phyloP scores from a whole-genome alignment of 768 basidiomycete species.

The Tylopilus balloui region DNA sequence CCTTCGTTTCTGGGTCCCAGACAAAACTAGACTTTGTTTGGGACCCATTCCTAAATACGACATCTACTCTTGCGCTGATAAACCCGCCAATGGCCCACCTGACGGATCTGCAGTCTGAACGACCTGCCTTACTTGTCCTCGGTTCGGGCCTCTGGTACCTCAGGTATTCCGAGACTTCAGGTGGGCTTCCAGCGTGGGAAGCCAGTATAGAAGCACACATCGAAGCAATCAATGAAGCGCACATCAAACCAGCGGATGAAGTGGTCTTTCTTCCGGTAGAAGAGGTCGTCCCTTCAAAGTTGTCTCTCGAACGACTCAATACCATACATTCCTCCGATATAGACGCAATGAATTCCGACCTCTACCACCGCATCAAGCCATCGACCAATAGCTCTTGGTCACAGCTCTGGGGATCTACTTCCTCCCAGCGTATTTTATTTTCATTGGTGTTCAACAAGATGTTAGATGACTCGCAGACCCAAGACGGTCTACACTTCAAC shows the following conservation, averaged over 20 bases:
- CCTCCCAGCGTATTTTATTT: conserved; percentile 45
- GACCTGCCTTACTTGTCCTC: conserved; percentile 69
- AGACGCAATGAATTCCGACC: conserved; percentile 87
- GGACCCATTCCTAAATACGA: conserved; percentile 85
- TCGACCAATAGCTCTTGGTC: conserved; percentile 28
- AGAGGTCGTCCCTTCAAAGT: conserved; percentile 59
- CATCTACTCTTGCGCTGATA: conserved; percentile 48
- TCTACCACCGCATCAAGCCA: conserved; percentile 61
- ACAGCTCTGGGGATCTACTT: conserved; percentile 21
- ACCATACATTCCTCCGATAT: conserved; percentile 77
- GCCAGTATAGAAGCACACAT: conserved; percentile 66
- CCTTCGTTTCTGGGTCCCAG: conserved; percentile 41
- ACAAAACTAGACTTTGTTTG: conserved; percentile 61
- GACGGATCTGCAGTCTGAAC: conserved; percentile 13
- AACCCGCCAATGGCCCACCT: conserved; percentile 7
- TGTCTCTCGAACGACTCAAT: conserved; percentile 56
- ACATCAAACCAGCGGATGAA: conserved; percentile 54
- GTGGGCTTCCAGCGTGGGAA: conserved; percentile 78
- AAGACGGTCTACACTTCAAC: conserved; percentile 83
- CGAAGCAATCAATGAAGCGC: conserved; percentile 37
- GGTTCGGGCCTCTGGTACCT: conserved; percentile 91
- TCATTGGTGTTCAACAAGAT: conserved; percentile 81
- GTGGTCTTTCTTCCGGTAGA: conserved; percentile 78
- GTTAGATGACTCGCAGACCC: conserved; percentile 67
- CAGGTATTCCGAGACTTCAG: conserved; percentile 64